Conservation (phyloP, 495 filamentous ascomycete genomes). For the Daldinia concentrica region DNA sequence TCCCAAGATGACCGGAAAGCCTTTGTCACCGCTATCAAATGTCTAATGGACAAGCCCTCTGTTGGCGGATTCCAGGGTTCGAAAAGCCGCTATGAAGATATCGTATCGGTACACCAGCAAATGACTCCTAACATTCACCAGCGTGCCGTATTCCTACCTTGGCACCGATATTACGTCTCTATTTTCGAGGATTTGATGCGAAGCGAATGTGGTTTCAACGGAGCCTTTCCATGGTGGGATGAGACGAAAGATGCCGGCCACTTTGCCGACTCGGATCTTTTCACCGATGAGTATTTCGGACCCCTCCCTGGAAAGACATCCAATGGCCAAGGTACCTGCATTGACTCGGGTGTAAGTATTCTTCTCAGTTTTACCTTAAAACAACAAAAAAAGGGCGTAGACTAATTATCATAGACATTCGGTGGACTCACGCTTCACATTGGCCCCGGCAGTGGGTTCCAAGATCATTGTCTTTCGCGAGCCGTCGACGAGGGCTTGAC, state of each 20-base stretch:
- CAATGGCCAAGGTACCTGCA: conserved; percentile 48
- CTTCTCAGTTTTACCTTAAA: too few relatives aligned
- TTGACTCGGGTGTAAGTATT: conserved; percentile 42
- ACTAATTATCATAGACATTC: conserved; percentile 45
- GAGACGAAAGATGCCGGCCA: conserved; percentile 52
- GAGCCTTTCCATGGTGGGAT: conserved; percentile 56
- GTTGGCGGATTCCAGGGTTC: conserved; percentile 42
- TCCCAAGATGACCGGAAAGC: conserved; percentile 37
- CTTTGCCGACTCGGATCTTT: conserved; percentile 48
- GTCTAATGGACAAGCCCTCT: conserved; percentile 49
- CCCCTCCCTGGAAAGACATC: conserved; percentile 46
- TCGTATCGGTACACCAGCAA: conserved; percentile 53
- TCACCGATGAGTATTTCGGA: conserved; percentile 45
- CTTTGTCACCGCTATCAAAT: conserved; percentile 50
- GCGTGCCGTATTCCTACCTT: conserved; percentile 51
- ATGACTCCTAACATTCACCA: conserved; percentile 51
- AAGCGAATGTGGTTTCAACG: conserved; percentile 50
- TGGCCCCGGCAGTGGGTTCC: conserved; percentile 45
- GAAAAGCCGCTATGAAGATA: conserved; percentile 50
- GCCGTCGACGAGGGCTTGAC: conserved; percentile 46
- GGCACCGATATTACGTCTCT: conserved; percentile 53
- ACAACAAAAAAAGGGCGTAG: neutral
- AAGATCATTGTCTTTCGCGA: conserved; percentile 46
- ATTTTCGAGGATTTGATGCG: conserved; percentile 52
- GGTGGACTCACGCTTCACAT: conserved; percentile 48